These are phyloP conservation scores for Nepenthes gracilis DNA, from an alignment of 148 eudicot genomes.

Conservation along the genomic window DNA sequence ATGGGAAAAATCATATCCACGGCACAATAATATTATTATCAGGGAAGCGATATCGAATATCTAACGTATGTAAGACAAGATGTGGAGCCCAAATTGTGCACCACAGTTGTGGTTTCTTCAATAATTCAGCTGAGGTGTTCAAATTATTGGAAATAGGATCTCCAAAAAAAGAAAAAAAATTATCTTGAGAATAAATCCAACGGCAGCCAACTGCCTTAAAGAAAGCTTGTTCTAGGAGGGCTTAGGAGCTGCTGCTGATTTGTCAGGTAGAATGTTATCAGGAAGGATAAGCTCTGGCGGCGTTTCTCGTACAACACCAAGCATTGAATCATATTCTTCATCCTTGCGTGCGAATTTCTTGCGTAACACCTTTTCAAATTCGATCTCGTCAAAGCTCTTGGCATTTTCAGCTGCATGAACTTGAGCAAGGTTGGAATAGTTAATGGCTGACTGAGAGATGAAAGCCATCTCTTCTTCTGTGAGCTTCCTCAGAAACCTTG, in stretches of 20 bases:
- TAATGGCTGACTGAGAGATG: constrained; percentile 70
- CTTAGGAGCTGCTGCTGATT: constrained; percentile 34
- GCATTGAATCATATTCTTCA: constrained; percentile 63
- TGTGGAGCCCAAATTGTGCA: too few relatives aligned
- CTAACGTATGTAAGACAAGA: too few relatives aligned
- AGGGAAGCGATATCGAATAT: too few relatives aligned
- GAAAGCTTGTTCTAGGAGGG: constrained; percentile 12
- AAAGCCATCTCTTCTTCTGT: constrained; percentile 80
- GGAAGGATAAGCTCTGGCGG: constrained; percentile 63
- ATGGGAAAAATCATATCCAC: too few relatives aligned
- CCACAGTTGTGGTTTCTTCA: too few relatives aligned
- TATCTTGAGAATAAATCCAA: too few relatives aligned
- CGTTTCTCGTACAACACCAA: constrained; percentile 47
- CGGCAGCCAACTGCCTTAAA: too few relatives aligned
- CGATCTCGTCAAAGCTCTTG: constrained; percentile 63
- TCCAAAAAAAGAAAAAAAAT: too few relatives aligned
- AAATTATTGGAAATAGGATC: too few relatives aligned
- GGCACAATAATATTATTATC: too few relatives aligned
- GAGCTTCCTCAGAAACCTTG: constrained; percentile 80
- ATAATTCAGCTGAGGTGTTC: too few relatives aligned
- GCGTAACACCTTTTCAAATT: constrained; percentile 58
- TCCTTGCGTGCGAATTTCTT: constrained; percentile 63
- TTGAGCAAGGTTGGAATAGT: constrained; percentile 58
- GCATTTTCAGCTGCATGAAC: constrained; percentile 81
- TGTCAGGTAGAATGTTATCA: constrained; percentile 35